Conservation (phyloP, 768 basidiomycete species). For the Mycena latifolia region DNA sequence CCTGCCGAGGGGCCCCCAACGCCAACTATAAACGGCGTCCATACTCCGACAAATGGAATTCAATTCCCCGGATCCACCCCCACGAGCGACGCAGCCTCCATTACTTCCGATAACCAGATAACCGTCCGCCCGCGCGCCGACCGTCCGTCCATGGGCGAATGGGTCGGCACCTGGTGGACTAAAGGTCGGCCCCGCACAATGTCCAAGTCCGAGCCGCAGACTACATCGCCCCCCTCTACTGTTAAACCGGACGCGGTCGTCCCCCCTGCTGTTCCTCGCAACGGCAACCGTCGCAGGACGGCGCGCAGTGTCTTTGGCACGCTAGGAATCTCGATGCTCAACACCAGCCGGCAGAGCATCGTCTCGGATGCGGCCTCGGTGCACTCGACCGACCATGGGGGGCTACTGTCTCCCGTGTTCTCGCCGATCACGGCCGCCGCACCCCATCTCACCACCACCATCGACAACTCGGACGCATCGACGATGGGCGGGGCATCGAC, state of each 20-base stretch:
- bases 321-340: constrained; percentile 76
- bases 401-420: constrained; percentile 57
- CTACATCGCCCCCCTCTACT: constrained; percentile 25
- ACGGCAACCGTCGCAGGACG: constrained; percentile 53
- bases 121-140: constrained; percentile 59
- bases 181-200: constrained; percentile 56
- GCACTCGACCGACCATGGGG: constrained; percentile 43
- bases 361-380: constrained; percentile 52
- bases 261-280: constrained; percentile 34
- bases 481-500: constrained; percentile 32
- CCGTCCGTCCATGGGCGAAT: constrained; percentile 72
- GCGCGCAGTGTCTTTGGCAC: constrained; percentile 79
- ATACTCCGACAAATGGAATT: constrained; percentile 7
- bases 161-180: constrained; percentile 84
- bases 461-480: constrained; percentile 47
- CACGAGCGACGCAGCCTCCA: constrained; percentile 4
- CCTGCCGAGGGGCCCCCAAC: constrained; percentile 48
- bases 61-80: constrained; percentile 16
- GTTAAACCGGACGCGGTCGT: constrained; percentile 40
- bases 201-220: constrained; percentile 31
- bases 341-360: constrained; percentile 37
- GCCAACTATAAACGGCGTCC: constrained; percentile 37
- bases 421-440: constrained; percentile 53
- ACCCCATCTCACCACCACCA: constrained; percentile 57
- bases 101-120: constrained; percentile 21